Conservation (phyloP, 1,284 basidiomycete species). For the Heterobasidion annosum region DNA sequence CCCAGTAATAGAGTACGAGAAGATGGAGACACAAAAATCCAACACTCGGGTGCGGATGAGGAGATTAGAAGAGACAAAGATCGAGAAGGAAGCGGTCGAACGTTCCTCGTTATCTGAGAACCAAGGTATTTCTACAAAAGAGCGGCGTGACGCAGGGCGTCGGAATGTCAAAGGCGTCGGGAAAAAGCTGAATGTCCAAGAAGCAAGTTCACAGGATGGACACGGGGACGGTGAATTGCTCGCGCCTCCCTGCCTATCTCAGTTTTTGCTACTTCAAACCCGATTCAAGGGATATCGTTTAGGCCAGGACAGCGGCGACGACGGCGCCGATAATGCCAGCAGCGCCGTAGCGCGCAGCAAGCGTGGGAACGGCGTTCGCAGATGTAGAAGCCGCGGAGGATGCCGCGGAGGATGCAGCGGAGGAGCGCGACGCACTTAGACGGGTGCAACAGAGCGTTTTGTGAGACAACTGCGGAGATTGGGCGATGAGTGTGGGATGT, state of each 20-base stretch:
- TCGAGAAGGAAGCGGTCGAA: background rate
- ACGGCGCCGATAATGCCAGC: constrained; percentile 39
- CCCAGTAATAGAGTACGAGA: background rate
- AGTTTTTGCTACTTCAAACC: background rate
- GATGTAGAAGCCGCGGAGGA: background rate
- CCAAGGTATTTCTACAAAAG: background rate
- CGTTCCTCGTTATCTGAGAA: too few species aligned
- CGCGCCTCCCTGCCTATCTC: background rate
- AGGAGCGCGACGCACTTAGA: background rate
- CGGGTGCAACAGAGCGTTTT: background rate
- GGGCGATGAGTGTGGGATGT: background rate
- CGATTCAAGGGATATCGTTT: constrained; percentile 2
- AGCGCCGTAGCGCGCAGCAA: constrained; percentile 25
- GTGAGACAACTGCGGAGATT: background rate
- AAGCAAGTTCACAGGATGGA: background rate
- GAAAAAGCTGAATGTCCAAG: constrained; percentile 5
- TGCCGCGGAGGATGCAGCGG: background rate
- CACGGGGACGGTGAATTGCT: background rate
- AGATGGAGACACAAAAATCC: background rate
- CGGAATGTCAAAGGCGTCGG: background rate
- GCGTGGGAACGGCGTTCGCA: constrained; percentile 6
- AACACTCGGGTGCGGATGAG: too few species aligned
- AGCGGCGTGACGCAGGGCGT: background rate
- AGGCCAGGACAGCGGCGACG: constrained; percentile 30
- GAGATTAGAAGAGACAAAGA: background rate